Conservation (phyloP, 345 rosid genomes). For the Melaleuca quinquenervia region DNA sequence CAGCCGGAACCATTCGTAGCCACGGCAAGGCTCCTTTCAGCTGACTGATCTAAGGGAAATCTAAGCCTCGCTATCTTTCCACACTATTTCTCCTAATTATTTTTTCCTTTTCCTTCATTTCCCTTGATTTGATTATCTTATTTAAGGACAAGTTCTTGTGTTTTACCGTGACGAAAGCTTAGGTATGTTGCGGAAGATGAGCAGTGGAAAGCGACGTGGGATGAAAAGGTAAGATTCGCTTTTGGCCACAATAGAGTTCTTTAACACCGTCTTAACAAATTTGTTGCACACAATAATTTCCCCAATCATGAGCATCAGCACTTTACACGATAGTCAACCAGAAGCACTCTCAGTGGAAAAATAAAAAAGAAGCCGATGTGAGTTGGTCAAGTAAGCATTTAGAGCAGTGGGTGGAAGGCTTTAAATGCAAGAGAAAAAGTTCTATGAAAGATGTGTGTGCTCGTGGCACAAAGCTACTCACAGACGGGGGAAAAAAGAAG, state of each 20-base stretch:
- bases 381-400: too few species aligned
- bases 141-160: neutral
- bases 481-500: too few species aligned
- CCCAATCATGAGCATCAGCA: too few species aligned
- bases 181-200: too few species aligned
- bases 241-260: neutral
- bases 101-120: neutral
- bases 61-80: neutral
- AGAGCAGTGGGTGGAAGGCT: neutral
- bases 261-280: neutral
- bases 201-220: too few species aligned
- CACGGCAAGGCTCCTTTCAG: neutral
- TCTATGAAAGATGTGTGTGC: neutral
- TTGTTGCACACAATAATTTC: neutral
- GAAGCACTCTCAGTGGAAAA: too few species aligned
- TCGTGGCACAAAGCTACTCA: too few species aligned
- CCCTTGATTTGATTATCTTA: neutral
- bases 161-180: too few species aligned
- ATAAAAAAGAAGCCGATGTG: too few species aligned
- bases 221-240: too few species aligned
- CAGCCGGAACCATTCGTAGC: neutral
- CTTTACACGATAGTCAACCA: too few species aligned
- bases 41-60: constrained; percentile 1
- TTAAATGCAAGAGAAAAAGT: neutral
- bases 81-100: neutral